Evolutionary conservation across 2,329 filamentous ascomycete genomes (phyloP).

Genomic region (Penicillium glabrum): DNA sequence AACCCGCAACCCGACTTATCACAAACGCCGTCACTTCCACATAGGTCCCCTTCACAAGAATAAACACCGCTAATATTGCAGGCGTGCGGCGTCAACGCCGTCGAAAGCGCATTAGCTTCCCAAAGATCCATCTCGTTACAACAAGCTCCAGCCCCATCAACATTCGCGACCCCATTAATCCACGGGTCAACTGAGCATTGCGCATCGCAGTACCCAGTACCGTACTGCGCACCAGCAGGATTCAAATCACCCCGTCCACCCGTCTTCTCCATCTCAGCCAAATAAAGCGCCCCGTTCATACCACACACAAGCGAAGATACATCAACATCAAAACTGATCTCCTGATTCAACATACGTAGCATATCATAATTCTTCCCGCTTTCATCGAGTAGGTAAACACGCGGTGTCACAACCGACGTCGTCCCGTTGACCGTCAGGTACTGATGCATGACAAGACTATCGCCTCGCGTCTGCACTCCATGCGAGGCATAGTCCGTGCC

Average conservation of each 20-base stretch:
- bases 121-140: slow-evolving; percentile 68
- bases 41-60: slow-evolving; percentile 49
- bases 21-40: slow-evolving; percentile 54
- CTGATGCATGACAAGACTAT: slow-evolving; percentile 49
- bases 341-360: slow-evolving; percentile 62
- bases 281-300: slow-evolving; percentile 68
- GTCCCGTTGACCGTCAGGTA: slow-evolving; percentile 32
- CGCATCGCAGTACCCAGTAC: slow-evolving; percentile 63
- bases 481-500: slow-evolving; percentile 54
- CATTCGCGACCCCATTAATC: slow-evolving; percentile 55
- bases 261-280: slow-evolving; percentile 59
- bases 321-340: slow-evolving; percentile 70
- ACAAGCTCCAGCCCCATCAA: slow-evolving; percentile 56
- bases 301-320: slow-evolving; percentile 67
- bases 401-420: slow-evolving; percentile 46
- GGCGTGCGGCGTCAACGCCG: slow-evolving; percentile 63
- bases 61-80: slow-evolving; percentile 55
- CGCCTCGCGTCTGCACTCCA: slow-evolving; percentile 52
- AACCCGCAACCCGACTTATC: slow-evolving; percentile 68
- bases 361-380: slow-evolving; percentile 60
- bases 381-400: slow-evolving; percentile 60
- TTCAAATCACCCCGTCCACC: slow-evolving; percentile 57
- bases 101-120: slow-evolving; percentile 65
- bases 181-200: slow-evolving; percentile 53
- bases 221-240: slow-evolving; percentile 56